Evolutionary conservation across 169 alveolate species (phyloP), one percentile per base, ranked within the genome.

Genomic region (Plasmodium berghei): DNA sequence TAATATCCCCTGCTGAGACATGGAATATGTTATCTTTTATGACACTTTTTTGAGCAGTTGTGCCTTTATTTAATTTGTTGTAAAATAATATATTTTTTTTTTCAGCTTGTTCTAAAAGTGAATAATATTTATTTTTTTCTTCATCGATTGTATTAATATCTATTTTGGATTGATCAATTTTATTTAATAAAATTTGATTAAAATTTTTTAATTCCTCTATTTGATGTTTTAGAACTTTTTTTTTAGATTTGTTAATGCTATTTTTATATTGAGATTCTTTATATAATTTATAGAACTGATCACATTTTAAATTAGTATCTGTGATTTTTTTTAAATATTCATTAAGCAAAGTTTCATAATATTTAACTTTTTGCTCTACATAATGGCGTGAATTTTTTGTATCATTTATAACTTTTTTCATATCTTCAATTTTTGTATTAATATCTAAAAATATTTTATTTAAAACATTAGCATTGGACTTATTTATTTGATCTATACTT

Each of bases 381-480:
- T 42, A n/a, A 46, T 67, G 63, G 40, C 90, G 54, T 9, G 62
- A 66, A 26, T 34, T 54, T 67, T 80, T 67, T 10, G 67, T 66
- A 16, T 64, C 90, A 55, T 52, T 69, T 54, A 80, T 40, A 48
- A 20, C 52, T 54, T 80, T 42, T 49, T 10, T 55, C 26, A 80
- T 56, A 24, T 56, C 58, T 67, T 67, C 83, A n/a, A 80, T 46
- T 56, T 67, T 80, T 67, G 54, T 26, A 34, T 80, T 55, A 10
- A 80, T 80, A n/a, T 67, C 72, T 52, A 48, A n/a, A 46, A 67
- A 80, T 40, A 80, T 80, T 80, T 80, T 64, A 80, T 80, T 80
- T 55, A 80, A 64, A n/a, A 80, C 85, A 55, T 28, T 67, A 18
- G 56, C 56, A 9, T 67, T 42, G 45, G 24, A 63, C 16, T 77